phyloP scores from a whole-genome alignment of 345 rosid genomes.

The Rubroshorea leprosula region DNA sequence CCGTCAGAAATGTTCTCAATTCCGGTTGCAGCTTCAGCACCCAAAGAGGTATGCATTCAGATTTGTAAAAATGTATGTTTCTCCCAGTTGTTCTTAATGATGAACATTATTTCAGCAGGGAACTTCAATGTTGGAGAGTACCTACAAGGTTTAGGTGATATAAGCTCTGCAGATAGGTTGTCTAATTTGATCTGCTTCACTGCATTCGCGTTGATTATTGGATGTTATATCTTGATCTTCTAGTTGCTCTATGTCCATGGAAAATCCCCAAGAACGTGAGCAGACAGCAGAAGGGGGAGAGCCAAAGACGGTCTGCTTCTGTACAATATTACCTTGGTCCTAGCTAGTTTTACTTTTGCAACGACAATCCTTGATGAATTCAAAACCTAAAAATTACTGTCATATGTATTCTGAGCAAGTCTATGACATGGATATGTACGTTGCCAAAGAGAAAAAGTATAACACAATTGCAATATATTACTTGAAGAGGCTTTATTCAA shows the following conservation, averaged over 20 bases:
- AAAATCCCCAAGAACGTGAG: too few species aligned
- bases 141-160: conserved; percentile 25
- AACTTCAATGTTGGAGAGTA: conserved; percentile 42
- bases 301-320: background rate
- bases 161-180: conserved; percentile 24
- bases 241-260: background rate
- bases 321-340: too few species aligned
- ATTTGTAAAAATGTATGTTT: too few species aligned
- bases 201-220: conserved; percentile 23
- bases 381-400: too few species aligned
- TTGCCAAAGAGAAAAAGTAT: too few species aligned
- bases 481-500: too few species aligned
- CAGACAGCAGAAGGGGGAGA: background rate
- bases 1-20: conserved; percentile 29
- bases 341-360: too few species aligned
- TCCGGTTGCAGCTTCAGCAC: conserved; percentile 43
- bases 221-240: conserved; percentile 19
- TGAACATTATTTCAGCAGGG: conserved; percentile 23
- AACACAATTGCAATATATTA: too few species aligned
- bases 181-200: conserved; percentile 12
- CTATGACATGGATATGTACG: too few species aligned
- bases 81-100: too few species aligned
- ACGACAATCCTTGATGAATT: too few species aligned
- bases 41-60: background rate
- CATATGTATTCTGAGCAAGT: too few species aligned